Conservation (phyloP, 176 grass and related monocot species). For the Phragmites australis region DNA sequence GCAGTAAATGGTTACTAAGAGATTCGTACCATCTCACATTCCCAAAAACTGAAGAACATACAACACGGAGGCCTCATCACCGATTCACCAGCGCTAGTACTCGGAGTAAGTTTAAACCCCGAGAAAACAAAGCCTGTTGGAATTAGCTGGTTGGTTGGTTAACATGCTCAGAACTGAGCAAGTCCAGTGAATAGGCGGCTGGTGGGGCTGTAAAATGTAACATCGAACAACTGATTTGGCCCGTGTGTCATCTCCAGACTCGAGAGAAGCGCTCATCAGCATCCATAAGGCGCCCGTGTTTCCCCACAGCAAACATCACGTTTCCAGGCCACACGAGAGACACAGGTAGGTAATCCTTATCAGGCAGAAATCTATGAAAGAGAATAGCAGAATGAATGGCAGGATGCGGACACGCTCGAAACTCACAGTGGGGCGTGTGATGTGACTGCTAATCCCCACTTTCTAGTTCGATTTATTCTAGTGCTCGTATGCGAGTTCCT, state of each 20-base stretch:
- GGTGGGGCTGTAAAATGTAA: too few relatives aligned
- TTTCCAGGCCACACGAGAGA: not conserved
- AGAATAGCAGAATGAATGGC: not conserved
- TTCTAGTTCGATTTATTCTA: too few relatives aligned
- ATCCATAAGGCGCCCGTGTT: not conserved
- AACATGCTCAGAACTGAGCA: constrained; percentile 7
- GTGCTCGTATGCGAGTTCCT: too few relatives aligned
- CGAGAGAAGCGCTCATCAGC: not conserved
- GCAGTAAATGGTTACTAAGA: not conserved
- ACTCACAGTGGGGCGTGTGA: too few relatives aligned
- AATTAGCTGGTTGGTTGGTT: not conserved
- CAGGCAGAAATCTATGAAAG: too few relatives aligned
- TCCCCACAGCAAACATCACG: constrained; percentile 10
- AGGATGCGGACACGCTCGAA: not conserved
- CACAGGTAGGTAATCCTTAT: not conserved
- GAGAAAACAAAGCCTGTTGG: not conserved
- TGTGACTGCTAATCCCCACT: too few relatives aligned
- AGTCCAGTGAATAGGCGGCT: too few relatives aligned
- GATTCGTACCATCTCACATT: not conserved
- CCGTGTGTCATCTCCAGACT: not conserved
- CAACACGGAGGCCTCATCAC: not conserved
- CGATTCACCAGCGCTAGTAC: not conserved
- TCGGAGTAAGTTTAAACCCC: not conserved
- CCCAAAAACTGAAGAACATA: not conserved
- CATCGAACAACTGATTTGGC: not conserved